phyloP scores from a whole-genome alignment of 306 rosid species.

The Senna siamea region DNA sequence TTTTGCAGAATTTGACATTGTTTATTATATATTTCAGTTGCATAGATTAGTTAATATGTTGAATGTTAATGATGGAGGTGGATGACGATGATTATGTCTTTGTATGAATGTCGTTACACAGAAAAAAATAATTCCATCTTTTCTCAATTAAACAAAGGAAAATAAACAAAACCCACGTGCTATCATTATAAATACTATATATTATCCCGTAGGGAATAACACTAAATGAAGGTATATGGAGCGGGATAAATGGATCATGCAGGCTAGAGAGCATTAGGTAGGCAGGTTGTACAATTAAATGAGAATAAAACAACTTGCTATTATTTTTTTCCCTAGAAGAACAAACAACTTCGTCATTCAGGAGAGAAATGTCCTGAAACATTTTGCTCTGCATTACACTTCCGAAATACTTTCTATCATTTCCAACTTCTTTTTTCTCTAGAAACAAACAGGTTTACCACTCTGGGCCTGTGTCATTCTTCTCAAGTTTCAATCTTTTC shows the following conservation, averaged over 20 bases:
- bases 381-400: no score
- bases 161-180: neutral
- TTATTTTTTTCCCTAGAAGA: no score
- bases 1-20: no score
- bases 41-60: neutral
- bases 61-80: neutral
- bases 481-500: neutral
- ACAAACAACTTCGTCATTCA: neutral
- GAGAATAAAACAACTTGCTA: neutral
- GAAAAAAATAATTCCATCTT: neutral
- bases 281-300: neutral
- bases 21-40: neutral
- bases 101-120: neutral
- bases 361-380: no score
- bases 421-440: neutral
- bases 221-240: neutral
- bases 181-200: neutral
- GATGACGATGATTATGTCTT: neutral
- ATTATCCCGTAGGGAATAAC: no score
- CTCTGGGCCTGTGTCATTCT: neutral
- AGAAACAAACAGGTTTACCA: neutral
- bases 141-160: neutral
- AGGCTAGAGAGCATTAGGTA: neutral
- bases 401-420: no score
- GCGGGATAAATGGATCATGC: neutral